These are phyloP conservation scores for Trypethelium eluteriae DNA, from an alignment of 495 filamentous ascomycete genomes.

Conservation along the genomic window DNA sequence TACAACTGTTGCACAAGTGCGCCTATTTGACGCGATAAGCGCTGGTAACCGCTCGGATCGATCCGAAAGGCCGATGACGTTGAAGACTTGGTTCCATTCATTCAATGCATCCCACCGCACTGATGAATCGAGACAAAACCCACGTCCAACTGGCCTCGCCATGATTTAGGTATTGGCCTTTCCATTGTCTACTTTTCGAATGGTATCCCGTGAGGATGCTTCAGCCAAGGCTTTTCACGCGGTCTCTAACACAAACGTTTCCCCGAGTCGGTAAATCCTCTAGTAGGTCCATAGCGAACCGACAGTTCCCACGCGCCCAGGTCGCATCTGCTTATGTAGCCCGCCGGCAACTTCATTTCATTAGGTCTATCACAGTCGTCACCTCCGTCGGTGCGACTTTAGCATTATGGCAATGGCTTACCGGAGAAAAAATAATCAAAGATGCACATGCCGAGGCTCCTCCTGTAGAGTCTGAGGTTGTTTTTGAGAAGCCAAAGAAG, in stretches of 20 bases:
- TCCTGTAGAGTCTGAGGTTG: slow-evolving; percentile 31
- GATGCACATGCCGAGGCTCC: slow-evolving; percentile 44
- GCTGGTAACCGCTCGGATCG: background rate
- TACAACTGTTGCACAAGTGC: background rate
- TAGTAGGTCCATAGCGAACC: background rate
- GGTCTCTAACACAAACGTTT: background rate
- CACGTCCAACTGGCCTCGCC: background rate
- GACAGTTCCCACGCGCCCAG: background rate
- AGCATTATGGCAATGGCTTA: slow-evolving; percentile 27
- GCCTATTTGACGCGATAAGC: background rate
- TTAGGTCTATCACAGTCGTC: slow-evolving; percentile 28
- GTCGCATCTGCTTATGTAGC: slow-evolving; percentile 23
- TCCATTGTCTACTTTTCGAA: background rate
- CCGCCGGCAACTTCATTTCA: slow-evolving; percentile 32
- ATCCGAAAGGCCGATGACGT: slow-evolving; percentile 5
- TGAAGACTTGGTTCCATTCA: background rate
- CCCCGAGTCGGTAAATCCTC: background rate
- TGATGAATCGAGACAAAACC: background rate
- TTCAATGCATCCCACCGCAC: background rate
- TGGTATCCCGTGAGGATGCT: background rate
- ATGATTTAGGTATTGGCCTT: background rate
- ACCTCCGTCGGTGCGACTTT: slow-evolving; percentile 24
- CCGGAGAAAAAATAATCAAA: slow-evolving; percentile 20
- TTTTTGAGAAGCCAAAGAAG: slow-evolving; percentile 54
- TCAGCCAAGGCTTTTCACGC: background rate